phyloP scores from a whole-genome alignment of 805 yeast species.

The Saccharomyces jurei region DNA sequence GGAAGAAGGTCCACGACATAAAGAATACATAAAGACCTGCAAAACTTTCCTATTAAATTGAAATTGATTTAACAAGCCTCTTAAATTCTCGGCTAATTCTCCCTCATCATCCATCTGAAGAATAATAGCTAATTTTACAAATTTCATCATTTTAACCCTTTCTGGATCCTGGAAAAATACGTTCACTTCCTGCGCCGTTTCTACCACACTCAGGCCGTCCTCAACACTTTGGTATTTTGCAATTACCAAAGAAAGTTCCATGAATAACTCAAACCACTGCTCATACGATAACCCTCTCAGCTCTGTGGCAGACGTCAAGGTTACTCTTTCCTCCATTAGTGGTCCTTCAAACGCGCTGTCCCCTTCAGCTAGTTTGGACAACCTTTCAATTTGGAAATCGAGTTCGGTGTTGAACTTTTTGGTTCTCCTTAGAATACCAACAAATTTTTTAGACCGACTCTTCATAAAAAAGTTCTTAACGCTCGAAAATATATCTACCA shows the following conservation, averaged over 20 bases:
- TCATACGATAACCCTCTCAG: conserved; percentile 72
- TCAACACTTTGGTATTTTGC: conserved; percentile 51
- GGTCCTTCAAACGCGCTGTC: conserved; percentile 33
- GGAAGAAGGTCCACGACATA: conserved; percentile 48
- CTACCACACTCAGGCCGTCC: conserved; percentile 61
- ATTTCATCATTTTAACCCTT: conserved; percentile 49
- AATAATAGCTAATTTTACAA: conserved; percentile 61
- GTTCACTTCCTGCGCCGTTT: conserved; percentile 67
- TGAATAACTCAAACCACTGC: conserved; percentile 78
- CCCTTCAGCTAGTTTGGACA: conserved; percentile 58
- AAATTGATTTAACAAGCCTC: conserved; percentile 55
- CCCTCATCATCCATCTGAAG: conserved; percentile 42
- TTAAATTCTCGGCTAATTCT: conserved; percentile 47
- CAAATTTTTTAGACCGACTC: conserved; percentile 62
- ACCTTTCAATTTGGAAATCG: conserved; percentile 64
- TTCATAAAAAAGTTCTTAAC: conserved; percentile 72
- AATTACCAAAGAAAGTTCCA: conserved; percentile 65
- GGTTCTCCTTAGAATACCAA: conserved; percentile 56
- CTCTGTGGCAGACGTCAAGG: conserved; percentile 43
- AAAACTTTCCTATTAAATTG: conserved; percentile 70
- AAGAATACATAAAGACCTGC: conserved; percentile 58
- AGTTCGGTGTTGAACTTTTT: conserved; percentile 55
- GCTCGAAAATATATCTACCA: conserved; percentile 73
- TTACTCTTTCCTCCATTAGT: conserved; percentile 35
- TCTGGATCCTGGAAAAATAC: conserved; percentile 64